A percentile compares a stretch with the other conserved stretches of the same genome.
These are phyloP conservation scores for Ulvella scutata DNA, from an alignment of 139 green algal species.

Conservation along the genomic window DNA sequence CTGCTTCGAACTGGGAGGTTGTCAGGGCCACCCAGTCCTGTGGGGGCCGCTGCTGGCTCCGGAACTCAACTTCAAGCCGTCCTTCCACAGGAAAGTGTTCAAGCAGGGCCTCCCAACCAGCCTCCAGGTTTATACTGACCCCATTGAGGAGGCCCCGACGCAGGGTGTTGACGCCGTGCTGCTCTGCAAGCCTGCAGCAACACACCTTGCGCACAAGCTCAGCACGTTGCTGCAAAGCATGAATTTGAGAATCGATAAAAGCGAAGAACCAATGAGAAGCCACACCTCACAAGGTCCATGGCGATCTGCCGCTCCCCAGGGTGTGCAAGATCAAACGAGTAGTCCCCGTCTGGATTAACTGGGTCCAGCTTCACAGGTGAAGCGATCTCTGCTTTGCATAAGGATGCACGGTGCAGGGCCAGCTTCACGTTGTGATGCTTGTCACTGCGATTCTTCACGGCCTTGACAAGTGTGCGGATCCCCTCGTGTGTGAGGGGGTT, in stretches of 20 bases:
- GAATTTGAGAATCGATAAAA: too few relatives aligned
- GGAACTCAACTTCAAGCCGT: background rate
- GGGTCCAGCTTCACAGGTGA: background rate
- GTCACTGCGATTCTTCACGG: background rate
- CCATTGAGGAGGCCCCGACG: background rate
- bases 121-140: background rate
- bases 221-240: too few relatives aligned
- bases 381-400: background rate
- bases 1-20: background rate
- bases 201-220: too few relatives aligned
- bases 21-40: background rate
- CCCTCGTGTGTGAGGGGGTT: too few relatives aligned
- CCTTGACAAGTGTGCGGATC: background rate
- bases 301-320: background rate
- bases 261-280: too few relatives aligned
- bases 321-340: background rate
- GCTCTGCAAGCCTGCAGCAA: background rate
- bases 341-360: background rate
- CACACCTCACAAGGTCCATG: background rate
- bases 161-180: background rate
- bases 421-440: background rate
- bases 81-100: background rate
- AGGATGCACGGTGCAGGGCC: background rate
- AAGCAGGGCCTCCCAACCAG: background rate
- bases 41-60: background rate